Evolutionary conservation across 2,329 filamentous ascomycete species (phyloP), one percentile per base, ranked within the genome.

Genomic region (Xylariaceae sp.): DNA sequence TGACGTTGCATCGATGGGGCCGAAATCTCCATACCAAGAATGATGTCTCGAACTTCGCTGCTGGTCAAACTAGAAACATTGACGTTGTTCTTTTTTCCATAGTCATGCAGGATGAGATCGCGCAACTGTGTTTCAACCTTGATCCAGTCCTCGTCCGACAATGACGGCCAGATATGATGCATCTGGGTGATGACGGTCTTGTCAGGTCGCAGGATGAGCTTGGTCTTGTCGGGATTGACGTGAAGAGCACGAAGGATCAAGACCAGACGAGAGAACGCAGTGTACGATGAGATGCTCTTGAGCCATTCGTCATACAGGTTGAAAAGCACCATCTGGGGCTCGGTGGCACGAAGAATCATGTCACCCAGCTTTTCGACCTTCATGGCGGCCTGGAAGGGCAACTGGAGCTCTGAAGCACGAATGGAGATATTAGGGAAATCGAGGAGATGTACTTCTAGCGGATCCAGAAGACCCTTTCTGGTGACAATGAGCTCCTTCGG

Each of bases 51-150:
- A 54, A 99, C 94, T 84, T 99, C 94, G 69, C 90, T 96, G 72
- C 87, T 96, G 1, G 94, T 99, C 76, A 99, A 81, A 73, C 92
- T 96, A 13, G 95, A 95, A 10, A 94, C 93, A 69, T 99, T 99
- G 79, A 99, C 94, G 68, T 97, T 99, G 80, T 99, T 99, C 84
- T 99, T 99, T 84, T 97, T 99, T 72, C 94, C 94, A 73, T 99
- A 99, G 73, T 99, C 94, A 67, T 97, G 97, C 67, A 99, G 73
- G 69, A 99, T 99, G 65, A 99, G 79, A 79, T 99, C 94, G 73
- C 94, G 88, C 48, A 99, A 80, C 72, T 96, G 90, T 51, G 92
- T 92, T 80, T 99, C 94, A n/a, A 99, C 91, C 84, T 97, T 97
- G 76, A 99, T 94, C 94, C 94, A 99, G 64, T 96, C 92, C 68